Percentiles rank a stretch among this genome's conserved stretches.
These are phyloP conservation scores for Emiliania huxleyi DNA, from an alignment of 78 protist species.

Conservation along the genomic window DNA sequence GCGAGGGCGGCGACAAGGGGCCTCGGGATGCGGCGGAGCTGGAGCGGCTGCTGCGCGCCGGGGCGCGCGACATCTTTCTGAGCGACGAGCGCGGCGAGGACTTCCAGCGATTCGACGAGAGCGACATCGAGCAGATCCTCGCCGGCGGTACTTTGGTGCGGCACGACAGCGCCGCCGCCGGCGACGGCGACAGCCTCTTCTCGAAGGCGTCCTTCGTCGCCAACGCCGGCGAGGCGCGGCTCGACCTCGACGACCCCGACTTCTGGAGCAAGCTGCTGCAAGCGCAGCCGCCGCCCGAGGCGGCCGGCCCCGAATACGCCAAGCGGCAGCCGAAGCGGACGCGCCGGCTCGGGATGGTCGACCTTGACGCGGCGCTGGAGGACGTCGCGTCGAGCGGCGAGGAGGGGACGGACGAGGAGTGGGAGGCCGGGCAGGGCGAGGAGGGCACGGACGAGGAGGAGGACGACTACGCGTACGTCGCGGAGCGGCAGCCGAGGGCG, in stretches of 20 bases:
- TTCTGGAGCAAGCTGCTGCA: conserved; percentile 55
- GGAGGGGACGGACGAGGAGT: too few species aligned
- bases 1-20: too few species aligned
- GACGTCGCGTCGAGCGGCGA: not conserved
- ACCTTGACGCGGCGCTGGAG: not conserved
- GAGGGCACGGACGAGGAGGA: too few species aligned
- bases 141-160: not conserved
- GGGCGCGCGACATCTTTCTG: conserved; percentile 48
- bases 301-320: too few species aligned
- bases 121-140: conserved; percentile 57
- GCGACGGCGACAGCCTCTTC: conserved; percentile 35
- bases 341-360: too few species aligned
- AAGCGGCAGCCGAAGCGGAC: not conserved
- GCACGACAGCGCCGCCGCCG: not conserved
- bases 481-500: not conserved
- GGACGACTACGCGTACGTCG: conserved; percentile 3
- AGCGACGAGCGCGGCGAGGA: not conserved
- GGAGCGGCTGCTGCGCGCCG: conserved; percentile 37
- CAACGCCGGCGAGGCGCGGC: not conserved
- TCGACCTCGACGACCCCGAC: not conserved
- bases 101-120: not conserved
- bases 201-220: conserved; percentile 51
- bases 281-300: too few species aligned
- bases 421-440: too few species aligned
- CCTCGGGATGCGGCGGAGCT: not conserved